phyloP scores from a whole-genome alignment of 129 eudicot species.

The Oenanthe sinensis region DNA sequence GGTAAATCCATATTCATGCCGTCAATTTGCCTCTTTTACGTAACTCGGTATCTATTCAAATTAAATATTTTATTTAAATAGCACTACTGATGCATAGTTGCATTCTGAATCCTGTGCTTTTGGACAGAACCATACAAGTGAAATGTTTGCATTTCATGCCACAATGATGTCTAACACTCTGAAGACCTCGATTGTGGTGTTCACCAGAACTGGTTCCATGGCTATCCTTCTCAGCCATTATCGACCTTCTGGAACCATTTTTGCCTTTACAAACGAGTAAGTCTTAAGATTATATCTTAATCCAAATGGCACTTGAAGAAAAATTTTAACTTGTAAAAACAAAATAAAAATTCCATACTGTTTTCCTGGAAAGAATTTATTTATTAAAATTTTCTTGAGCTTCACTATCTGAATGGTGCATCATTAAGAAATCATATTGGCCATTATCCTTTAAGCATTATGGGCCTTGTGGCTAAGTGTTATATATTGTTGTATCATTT shows the following conservation, averaged over 20 bases:
- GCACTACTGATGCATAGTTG: conserved; percentile 6
- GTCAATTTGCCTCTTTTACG: neutral
- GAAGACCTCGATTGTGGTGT: conserved; percentile 86
- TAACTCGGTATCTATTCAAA: neutral
- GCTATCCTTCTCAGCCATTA: conserved; percentile 85
- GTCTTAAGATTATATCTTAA: conserved; percentile 15
- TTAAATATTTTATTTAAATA: neutral
- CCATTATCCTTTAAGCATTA: neutral
- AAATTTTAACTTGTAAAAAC: neutral
- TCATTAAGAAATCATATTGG: neutral
- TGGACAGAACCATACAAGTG: conserved; percentile 92
- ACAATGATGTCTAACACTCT: conserved; percentile 96
- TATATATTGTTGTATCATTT: neutral
- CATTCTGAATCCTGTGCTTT: conserved; percentile 12
- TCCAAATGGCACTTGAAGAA: neutral
- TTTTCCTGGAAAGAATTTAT: neutral
- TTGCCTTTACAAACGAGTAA: conserved; percentile 95
- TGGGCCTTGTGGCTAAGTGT: neutral
- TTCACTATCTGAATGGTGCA: neutral
- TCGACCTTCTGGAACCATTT: conserved; percentile 96
- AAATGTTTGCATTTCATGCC: conserved; percentile 98
- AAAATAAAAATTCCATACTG: neutral
- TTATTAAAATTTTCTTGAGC: neutral
- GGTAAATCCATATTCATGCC: conserved; percentile 28
- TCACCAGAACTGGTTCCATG: conserved; percentile 91